Percentiles rank a stretch among this genome's conserved stretches.
phyloP scores from a whole-genome alignment of 108 stramenopile species.

The Fragilariopsis cylindrus region DNA sequence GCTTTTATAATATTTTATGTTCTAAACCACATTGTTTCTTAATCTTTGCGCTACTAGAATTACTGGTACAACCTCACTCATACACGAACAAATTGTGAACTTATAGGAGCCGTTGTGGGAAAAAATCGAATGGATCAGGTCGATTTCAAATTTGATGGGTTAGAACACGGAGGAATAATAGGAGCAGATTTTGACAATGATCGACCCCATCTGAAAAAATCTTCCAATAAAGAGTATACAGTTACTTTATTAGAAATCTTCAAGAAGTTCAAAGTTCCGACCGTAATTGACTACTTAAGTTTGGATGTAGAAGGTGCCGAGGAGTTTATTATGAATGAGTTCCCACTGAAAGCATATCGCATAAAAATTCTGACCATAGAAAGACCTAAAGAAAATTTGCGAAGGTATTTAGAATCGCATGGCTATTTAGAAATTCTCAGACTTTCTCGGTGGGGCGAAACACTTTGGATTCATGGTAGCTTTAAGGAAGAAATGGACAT shows the following conservation, averaged over 20 bases:
- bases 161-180: slow-evolving; percentile 54
- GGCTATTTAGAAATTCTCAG: slow-evolving; percentile 37
- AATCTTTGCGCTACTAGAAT: no score
- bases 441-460: slow-evolving; percentile 61
- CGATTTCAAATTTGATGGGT: slow-evolving; percentile 30
- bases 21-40: no score
- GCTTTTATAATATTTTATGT: no score
- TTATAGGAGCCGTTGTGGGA: slow-evolving; percentile 53
- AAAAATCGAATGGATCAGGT: slow-evolving; percentile 35
- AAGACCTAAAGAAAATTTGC: slow-evolving; percentile 40
- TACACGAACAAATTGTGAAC: slow-evolving; percentile 32
- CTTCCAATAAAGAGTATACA: slow-evolving; percentile 29
- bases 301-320: slow-evolving; percentile 79
- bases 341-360: slow-evolving; percentile 54
- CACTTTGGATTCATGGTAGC: slow-evolving; percentile 50
- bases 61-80: slow-evolving; percentile 59
- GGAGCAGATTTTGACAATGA: slow-evolving; percentile 51
- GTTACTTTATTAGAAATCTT: slow-evolving; percentile 54
- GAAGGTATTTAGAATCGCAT: slow-evolving; percentile 29
- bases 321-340: slow-evolving; percentile 50
- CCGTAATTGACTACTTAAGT: slow-evolving; percentile 60
- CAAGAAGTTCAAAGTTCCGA: slow-evolving; percentile 43
- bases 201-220: slow-evolving; percentile 1
- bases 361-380: slow-evolving; percentile 61
- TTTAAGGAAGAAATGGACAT: slow-evolving; percentile 10